Conservation (phyloP, 352 stramenopile genomes). For the Paralagenidium karlingii region DNA sequence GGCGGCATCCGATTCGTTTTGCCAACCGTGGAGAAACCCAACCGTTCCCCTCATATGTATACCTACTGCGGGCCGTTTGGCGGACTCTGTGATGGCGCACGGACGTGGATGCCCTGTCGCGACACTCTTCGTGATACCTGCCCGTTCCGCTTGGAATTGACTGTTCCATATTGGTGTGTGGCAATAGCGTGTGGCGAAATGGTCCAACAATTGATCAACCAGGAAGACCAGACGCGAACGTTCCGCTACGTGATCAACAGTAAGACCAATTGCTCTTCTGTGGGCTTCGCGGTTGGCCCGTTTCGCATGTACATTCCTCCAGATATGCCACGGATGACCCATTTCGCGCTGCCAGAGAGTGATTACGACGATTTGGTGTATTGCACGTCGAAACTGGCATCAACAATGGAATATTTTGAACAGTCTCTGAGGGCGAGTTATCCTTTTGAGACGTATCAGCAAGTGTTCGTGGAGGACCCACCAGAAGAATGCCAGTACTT, state of each 20-base stretch:
- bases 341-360: constrained; percentile 67
- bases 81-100: constrained; percentile 64
- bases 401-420: constrained; percentile 71
- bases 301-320: constrained; percentile 63
- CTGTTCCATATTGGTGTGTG: constrained; percentile 70
- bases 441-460: constrained; percentile 79
- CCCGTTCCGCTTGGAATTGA: constrained; percentile 61
- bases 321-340: constrained; percentile 70
- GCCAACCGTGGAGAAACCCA: constrained; percentile 31
- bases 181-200: constrained; percentile 74
- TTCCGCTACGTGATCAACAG: constrained; percentile 71
- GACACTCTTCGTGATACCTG: constrained; percentile 64
- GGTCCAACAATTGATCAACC: constrained; percentile 66
- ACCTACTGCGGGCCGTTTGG: constrained; percentile 75
- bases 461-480: constrained; percentile 78
- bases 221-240: constrained; percentile 38
- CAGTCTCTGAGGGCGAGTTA: constrained; percentile 51
- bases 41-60: constrained; percentile 76
- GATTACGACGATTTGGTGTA: constrained; percentile 71
- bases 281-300: constrained; percentile 69
- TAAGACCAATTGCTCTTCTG: constrained; percentile 70
- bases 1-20: constrained; percentile 62
- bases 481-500: constrained; percentile 60
- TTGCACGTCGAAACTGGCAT: constrained; percentile 56
- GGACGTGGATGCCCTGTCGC: constrained; percentile 76